Base-by-base conservation (phyloP, 805 yeast species). In the Peterozyma toletana region DNA sequence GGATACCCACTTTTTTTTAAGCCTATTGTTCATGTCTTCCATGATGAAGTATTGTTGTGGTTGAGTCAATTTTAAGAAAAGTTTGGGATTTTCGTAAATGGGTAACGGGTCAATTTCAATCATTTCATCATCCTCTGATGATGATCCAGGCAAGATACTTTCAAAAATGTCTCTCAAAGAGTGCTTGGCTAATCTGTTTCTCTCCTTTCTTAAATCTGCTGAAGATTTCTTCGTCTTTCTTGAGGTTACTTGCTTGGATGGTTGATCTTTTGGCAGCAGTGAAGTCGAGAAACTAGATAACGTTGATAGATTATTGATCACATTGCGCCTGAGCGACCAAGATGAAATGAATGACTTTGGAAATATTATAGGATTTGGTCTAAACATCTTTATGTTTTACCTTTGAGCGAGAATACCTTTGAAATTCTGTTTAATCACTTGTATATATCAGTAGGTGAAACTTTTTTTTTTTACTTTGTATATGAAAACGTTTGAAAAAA, bases 21-120 rank as follows among this genome's bases (percentile, higher is more conserved):
- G 65, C 45, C 68, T 41, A 39, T 51, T 54, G 29, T 63, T 62
- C 27, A 75, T 55, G 50, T 72, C 58, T 58, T 80, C 59, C 46
- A 78, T 82, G 35, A 71, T 69, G 29, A 74, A 62, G 15, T 71
- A 73, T 50, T 78, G 83, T 40, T 81, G 78, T 52, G 80, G 80
- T 49, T 75, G 82, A 33, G 76, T 63, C 16, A 76, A 58, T 17
- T 52, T 47, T 37, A 50, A 47, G 45, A 48, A 64, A 16, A 51
- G 48, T 15, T 39, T 41, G 2, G 68, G 66, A 35, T 60, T 55
- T 5, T 53, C 52, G 47, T 57, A 62, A 11, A 63, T 55, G 9
- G 62, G 59, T 14, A 53, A 51, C 1, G 64, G 57, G 41, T 64
- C 68, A 42, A 63, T 63, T 9, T 62, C 66, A 14, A 56, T 63